phyloP scores from a whole-genome alignment of 345 rosid species.

The Eucalyptus fibrosa region DNA sequence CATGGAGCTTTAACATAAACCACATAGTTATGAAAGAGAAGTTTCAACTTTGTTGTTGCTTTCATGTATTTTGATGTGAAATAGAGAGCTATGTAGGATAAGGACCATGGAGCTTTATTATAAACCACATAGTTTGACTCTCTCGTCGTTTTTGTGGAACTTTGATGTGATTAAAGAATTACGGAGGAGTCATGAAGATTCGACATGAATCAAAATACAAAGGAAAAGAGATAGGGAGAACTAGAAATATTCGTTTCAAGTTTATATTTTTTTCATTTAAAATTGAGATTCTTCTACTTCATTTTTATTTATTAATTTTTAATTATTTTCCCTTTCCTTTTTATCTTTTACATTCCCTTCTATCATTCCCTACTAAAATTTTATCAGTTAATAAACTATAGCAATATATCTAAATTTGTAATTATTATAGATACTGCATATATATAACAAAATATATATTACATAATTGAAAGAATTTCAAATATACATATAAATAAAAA shows the following conservation, averaged over 20 bases:
- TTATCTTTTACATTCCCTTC: neutral
- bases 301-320: no score
- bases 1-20: neutral
- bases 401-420: no score
- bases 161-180: neutral
- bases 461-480: no score
- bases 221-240: neutral
- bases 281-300: accelerated
- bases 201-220: neutral
- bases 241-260: accelerated
- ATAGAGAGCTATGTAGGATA: neutral
- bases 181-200: neutral
- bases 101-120: no score
- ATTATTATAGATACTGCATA: no score
- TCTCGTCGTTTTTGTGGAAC: neutral
- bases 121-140: no score
- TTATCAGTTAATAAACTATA: no score
- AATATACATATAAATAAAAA: no score
- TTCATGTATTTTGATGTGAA: neutral
- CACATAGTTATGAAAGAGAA: neutral
- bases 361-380: neutral
- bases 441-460: no score
- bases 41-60: neutral
- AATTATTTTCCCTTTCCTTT: neutral
- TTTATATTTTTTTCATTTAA: no score